Evolutionary conservation across 441 rosid genomes (phyloP), one percentile per base, ranked within the genome.

Genomic region (Heliophila coronopifolia): DNA sequence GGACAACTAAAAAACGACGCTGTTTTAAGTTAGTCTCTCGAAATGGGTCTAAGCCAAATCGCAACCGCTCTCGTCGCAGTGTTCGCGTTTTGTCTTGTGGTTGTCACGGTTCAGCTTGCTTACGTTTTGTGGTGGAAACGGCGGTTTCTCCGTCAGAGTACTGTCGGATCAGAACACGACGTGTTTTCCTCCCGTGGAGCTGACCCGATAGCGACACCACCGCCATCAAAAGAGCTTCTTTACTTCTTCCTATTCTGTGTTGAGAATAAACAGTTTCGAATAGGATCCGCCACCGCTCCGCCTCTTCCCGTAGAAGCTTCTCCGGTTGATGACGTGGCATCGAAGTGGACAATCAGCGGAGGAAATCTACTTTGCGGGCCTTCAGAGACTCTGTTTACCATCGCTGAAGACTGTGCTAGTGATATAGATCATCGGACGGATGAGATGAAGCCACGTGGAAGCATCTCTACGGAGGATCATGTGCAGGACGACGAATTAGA

Each of bases 151-250:
- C 62, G 54, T 23, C 69, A 66, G 39, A 68, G 57, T 46, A 20
- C 60, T 22, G 4, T 49, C 11, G 67, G 50, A 9, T 48, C 55
- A 14, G 66, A 58, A n/a, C 24, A 54, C 20, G 54, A 39, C 3
- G 50, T 41, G 3, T 46, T 54, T 7, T 46, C 67, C 48, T 27
- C 61, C 7, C 63, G 70, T 18, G 31, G 44, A 0, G 49, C 53
- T 9, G 67, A 67, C 15, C 35, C 48, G 13, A 17, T 50, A 42
- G 55, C 22, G 49, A 43, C 50, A 33, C 19, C 34, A 17, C 45
- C 61, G 22, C 75, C 80, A 5, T 78, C 89, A 2, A 88, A 84
- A 68, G 89, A 88, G 64, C 78, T 82, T 14, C 78, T 76, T 5
- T 80, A 80, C 79, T 78, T 80, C 67, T 82, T 79, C 70, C 73